phyloP scores from a whole-genome alignment of 768 basidiomycete species.

The Hemileccinum rubropunctum region DNA sequence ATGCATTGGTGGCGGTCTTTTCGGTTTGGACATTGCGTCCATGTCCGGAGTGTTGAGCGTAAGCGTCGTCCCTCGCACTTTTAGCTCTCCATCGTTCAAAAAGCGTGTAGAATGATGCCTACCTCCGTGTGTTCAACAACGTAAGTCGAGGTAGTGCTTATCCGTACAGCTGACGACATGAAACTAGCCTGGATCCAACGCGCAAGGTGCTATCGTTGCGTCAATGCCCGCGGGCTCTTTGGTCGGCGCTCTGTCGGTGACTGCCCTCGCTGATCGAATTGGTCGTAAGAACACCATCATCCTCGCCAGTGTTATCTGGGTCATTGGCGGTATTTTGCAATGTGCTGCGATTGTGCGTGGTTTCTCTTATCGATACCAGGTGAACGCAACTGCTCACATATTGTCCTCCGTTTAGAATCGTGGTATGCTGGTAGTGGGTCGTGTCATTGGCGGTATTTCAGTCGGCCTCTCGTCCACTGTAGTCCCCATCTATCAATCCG shows the following conservation, averaged over 20 bases:
- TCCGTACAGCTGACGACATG: conserved; percentile 5
- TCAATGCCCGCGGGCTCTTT: conserved; percentile 75
- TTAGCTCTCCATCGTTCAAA: neutral
- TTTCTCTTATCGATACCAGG: neutral
- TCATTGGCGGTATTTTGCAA: conserved; percentile 71
- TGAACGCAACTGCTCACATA: neutral
- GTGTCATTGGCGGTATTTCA: conserved; percentile 64
- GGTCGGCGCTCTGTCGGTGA: conserved; percentile 61
- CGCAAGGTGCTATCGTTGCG: conserved; percentile 74
- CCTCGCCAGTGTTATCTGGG: conserved; percentile 65
- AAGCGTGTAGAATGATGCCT: conserved; percentile 25
- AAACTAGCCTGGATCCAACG: conserved; percentile 44
- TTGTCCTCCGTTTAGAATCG: conserved; percentile 43
- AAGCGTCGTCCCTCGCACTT: conserved; percentile 9
- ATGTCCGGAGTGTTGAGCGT: conserved; percentile 75
- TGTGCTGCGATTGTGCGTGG: conserved; percentile 48
- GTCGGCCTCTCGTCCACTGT: conserved; percentile 65
- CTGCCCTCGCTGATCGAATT: conserved; percentile 58
- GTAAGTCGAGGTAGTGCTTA: conserved; percentile 9
- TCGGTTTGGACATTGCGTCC: conserved; percentile 80
- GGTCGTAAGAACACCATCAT: conserved; percentile 70
- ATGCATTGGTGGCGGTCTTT: conserved; percentile 77
- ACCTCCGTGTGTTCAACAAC: conserved; percentile 23
- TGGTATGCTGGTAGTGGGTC: conserved; percentile 72
- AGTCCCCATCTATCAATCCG: conserved; percentile 74